These are phyloP conservation scores for Skeletonema potamos DNA, from an alignment of 108 stramenopile genomes.

Conservation along the genomic window DNA sequence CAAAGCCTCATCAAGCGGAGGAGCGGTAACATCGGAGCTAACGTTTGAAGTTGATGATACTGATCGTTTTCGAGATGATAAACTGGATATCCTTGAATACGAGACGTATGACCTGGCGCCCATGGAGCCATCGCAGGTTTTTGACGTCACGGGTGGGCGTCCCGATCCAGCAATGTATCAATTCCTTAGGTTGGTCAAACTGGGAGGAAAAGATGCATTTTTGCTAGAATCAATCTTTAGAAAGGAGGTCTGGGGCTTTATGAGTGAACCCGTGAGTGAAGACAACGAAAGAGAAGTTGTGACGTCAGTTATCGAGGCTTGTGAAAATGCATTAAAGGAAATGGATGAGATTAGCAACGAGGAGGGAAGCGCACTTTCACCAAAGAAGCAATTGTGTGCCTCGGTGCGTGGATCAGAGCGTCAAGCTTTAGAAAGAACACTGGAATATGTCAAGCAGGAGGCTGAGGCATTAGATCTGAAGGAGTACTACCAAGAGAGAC, in stretches of 20 bases:
- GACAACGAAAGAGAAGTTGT: conserved; percentile 78
- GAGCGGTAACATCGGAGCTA: conserved; percentile 65
- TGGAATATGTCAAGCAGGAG: conserved; percentile 77
- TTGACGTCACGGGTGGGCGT: conserved; percentile 76
- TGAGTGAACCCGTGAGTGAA: conserved; percentile 87
- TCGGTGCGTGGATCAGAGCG: conserved; percentile 71
- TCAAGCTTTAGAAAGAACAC: conserved; percentile 63
- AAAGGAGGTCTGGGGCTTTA: conserved; percentile 93
- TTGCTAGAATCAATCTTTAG: conserved; percentile 92
- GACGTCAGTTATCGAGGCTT: conserved; percentile 57
- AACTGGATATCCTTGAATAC: conserved; percentile 84
- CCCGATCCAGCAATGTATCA: conserved; percentile 91
- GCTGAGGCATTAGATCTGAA: conserved; percentile 87
- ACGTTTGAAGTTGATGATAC: conserved; percentile 73
- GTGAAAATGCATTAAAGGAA: conserved; percentile 62
- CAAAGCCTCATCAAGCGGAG: background rate
- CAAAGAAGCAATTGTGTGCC: conserved; percentile 45
- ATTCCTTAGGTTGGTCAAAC: conserved; percentile 73
- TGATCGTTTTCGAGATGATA: conserved; percentile 88
- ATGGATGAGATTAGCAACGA: conserved; percentile 40
- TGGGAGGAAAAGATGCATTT: conserved; percentile 90
- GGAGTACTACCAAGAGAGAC: conserved; percentile 93
- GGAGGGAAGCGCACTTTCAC: conserved; percentile 9
- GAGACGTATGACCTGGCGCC: conserved; percentile 84
- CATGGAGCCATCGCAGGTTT: conserved; percentile 78